Evolutionary conservation across 2,329 filamentous ascomycete genomes (phyloP), one percentile per base, ranked within the genome.

Genomic region (Tolypocladium capitatum): DNA sequence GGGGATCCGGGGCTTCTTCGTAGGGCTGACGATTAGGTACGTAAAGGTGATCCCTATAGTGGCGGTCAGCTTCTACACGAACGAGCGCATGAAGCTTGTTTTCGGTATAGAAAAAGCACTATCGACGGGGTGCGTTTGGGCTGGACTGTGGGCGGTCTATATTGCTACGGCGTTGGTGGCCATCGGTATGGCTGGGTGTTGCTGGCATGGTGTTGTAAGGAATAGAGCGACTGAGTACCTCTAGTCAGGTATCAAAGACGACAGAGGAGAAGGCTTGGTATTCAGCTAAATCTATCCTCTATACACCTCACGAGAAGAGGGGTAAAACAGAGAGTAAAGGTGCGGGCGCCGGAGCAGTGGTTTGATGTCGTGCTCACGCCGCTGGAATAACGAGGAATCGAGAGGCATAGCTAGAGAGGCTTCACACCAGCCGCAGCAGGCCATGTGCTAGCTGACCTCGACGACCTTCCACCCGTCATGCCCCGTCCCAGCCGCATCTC

Each of bases 21-120:
- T 97, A 11, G 92, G 92, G 0, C 68, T 98, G 62, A 87, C 85
- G 1, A 96, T 98, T 65, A 92, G 92, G 8, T 98, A 97, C 65
- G 78, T 89, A 59, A 98, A 98, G 70, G 80, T 97, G 46, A 75
- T 96, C 52, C 92, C 92, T 4, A 84, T 98, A 86, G 80, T 70
- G 28, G 92, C 92, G 13, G 72, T 78, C 47, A 74, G 72, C 55
- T 83, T 83, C 60, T 83, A 78, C 59, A 79, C 78, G 16, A 83
- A 83, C 57, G 80, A 83, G 63, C 72, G 80, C 51, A 66, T 75
- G 55, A 83, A 83, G 69, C 74, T 68, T 41, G 67, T 72, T 54
- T 67, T 89, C 54, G 81, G 80, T 38, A 86, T 89, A 59, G 86
- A 60, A 56, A n/a, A 24, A 10, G 33, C 32, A 18, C n/a, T 4